Evolutionary conservation across 345 rosid genomes (phyloP).

Genomic region (Limnanthes douglasii): DNA sequence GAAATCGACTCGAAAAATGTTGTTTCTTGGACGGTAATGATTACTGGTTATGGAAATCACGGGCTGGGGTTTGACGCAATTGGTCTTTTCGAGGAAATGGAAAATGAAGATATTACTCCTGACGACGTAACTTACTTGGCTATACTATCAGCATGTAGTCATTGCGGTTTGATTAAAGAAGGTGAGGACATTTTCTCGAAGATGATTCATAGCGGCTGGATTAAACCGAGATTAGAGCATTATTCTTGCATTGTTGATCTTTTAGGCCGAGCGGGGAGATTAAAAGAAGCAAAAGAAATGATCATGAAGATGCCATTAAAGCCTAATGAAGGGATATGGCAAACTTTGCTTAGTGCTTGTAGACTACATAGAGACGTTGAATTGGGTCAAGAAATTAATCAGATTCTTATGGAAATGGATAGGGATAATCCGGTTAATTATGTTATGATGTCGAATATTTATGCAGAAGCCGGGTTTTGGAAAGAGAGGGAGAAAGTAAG

Average conservation of each 20-base stretch:
- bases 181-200: slow-evolving; percentile 44
- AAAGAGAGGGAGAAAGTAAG: slow-evolving; percentile 42
- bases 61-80: slow-evolving; percentile 64
- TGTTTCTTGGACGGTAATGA: slow-evolving; percentile 85
- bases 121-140: slow-evolving; percentile 76
- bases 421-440: slow-evolving; percentile 53
- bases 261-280: slow-evolving; percentile 60
- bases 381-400: slow-evolving; percentile 51
- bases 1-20: slow-evolving; percentile 49
- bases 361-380: slow-evolving; percentile 52
- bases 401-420: slow-evolving; percentile 41
- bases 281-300: slow-evolving; percentile 55
- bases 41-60: slow-evolving; percentile 85
- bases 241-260: slow-evolving; percentile 83
- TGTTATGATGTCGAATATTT: slow-evolving; percentile 73
- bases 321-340: slow-evolving; percentile 72
- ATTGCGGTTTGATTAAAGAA: slow-evolving; percentile 59
- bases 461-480: slow-evolving; percentile 65
- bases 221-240: slow-evolving; percentile 59
- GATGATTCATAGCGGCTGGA: slow-evolving; percentile 18
- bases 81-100: slow-evolving; percentile 38
- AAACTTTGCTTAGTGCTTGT: slow-evolving; percentile 80
- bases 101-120: slow-evolving; percentile 31
- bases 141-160: slow-evolving; percentile 74
- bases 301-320: slow-evolving; percentile 51